Evolutionary conservation across 2,329 filamentous ascomycete genomes (phyloP).

Genomic region (Xylariaceae sp.): DNA sequence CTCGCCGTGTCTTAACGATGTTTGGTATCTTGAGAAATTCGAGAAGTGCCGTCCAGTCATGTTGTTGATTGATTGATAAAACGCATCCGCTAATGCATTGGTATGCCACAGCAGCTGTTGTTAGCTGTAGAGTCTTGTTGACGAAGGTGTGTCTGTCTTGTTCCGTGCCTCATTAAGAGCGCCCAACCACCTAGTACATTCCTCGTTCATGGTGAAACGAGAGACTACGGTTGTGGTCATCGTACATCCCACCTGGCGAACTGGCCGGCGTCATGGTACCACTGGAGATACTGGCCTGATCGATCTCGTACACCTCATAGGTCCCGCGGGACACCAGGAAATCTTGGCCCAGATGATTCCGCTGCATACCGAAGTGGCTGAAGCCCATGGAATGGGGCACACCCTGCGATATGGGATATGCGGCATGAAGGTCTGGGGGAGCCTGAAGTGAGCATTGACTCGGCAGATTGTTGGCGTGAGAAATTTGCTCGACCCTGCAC

Average conservation of each 20-base stretch:
- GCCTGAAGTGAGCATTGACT: conserved; percentile 21
- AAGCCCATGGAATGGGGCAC: conserved; percentile 16
- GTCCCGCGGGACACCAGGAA: conserved; percentile 24
- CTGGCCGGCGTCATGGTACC: conserved; percentile 34
- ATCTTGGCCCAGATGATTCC: conserved; percentile 25
- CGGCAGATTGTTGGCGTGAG: conserved; percentile 16
- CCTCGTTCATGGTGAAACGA: conserved; percentile 37
- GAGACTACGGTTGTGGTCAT: conserved; percentile 36
- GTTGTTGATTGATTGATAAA: background rate
- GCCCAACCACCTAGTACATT: conserved; percentile 21
- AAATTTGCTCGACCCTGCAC: conserved; percentile 50
- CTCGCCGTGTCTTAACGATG: conserved; percentile 13
- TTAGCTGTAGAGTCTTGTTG: conserved; percentile 3
- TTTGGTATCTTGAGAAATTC: conserved; percentile 22
- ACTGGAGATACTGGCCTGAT: conserved; percentile 36
- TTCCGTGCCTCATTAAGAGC: conserved; percentile 1
- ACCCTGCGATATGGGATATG: conserved; percentile 24
- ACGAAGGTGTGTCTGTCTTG: background rate
- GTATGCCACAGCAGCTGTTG: conserved; percentile 1
- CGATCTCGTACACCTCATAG: conserved; percentile 45
- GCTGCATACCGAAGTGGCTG: conserved; percentile 20
- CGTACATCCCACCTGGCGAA: conserved; percentile 38
- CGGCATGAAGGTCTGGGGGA: conserved; percentile 23
- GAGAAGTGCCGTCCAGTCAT: conserved; percentile 15
- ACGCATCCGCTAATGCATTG: conserved; percentile 4